phyloP scores from a whole-genome alignment of 495 filamentous ascomycete genomes.

The Penicillium alfredii region DNA sequence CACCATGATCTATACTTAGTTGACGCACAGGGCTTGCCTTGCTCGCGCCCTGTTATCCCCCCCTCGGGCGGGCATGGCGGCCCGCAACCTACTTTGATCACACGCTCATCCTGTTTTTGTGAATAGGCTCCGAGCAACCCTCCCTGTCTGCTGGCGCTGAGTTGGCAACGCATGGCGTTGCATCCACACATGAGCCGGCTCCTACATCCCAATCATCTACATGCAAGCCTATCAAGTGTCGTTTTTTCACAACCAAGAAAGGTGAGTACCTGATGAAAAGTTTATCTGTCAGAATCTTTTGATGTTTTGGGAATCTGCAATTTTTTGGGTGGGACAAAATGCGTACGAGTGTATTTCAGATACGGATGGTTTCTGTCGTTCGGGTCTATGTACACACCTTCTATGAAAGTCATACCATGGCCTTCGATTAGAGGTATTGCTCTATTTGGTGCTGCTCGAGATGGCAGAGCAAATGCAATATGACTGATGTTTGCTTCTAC shows the following conservation, averaged over 20 bases:
- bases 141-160: conserved; percentile 20
- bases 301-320: not conserved
- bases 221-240: conserved; percentile 20
- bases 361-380: not conserved
- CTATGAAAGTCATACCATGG: not conserved
- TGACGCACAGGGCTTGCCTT: not conserved
- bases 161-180: conserved; percentile 31
- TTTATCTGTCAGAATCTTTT: conserved; percentile 4
- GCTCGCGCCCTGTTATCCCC: conserved; percentile 2
- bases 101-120: conserved; percentile 26
- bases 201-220: conserved; percentile 18
- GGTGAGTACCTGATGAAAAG: conserved; percentile 14
- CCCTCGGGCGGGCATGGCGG: conserved; percentile 16
- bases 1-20: too few species aligned
- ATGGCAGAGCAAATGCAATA: too few species aligned
- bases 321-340: conserved; percentile 2
- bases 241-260: conserved; percentile 23
- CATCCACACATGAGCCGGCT: conserved; percentile 12
- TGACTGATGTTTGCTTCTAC: too few species aligned
- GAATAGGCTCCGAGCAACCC: conserved; percentile 14
- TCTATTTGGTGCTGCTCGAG: too few species aligned
- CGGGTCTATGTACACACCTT: not conserved
- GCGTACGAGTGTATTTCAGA: not conserved
- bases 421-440: too few species aligned
- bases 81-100: conserved; percentile 34